Percentiles rank a stretch among this genome's conserved stretches.
phyloP scores from a whole-genome alignment of 2,329 filamentous ascomycete genomes.

The Fusarium graminum region DNA sequence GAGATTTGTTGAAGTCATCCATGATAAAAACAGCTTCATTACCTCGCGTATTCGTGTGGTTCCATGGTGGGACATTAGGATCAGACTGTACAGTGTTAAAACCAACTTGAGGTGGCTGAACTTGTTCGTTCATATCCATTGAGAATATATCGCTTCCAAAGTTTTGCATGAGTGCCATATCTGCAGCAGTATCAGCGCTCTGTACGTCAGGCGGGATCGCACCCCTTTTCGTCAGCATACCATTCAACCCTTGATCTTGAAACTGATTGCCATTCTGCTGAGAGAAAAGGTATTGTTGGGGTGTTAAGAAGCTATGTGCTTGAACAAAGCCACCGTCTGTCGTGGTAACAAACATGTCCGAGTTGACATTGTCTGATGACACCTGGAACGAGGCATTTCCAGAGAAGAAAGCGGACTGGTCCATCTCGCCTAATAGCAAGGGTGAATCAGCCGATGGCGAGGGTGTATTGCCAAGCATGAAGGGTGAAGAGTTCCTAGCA shows the following conservation, averaged over 20 bases:
- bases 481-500: conserved; percentile 33
- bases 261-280: conserved; percentile 48
- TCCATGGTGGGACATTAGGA: conserved; percentile 59
- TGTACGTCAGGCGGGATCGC: conserved; percentile 23
- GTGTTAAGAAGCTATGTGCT: conserved; percentile 53
- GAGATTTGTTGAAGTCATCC: conserved; percentile 56
- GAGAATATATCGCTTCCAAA: conserved; percentile 53
- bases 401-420: conserved; percentile 53
- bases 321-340: conserved; percentile 53
- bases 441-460: conserved; percentile 58
- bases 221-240: conserved; percentile 39
- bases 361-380: conserved; percentile 35
- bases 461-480: conserved; percentile 42
- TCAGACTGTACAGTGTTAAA: conserved; percentile 57
- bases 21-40: conserved; percentile 54
- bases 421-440: conserved; percentile 56
- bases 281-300: conserved; percentile 57
- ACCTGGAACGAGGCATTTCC: conserved; percentile 52
- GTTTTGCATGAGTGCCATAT: conserved; percentile 51
- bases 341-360: conserved; percentile 51
- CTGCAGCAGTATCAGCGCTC: conserved; percentile 45
- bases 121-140: conserved; percentile 38
- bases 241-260: conserved; percentile 44
- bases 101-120: conserved; percentile 50
- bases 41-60: conserved; percentile 52